Base-by-base conservation (phyloP, 129 eudicot species). In the Saposhnikovia divaricata region DNA sequence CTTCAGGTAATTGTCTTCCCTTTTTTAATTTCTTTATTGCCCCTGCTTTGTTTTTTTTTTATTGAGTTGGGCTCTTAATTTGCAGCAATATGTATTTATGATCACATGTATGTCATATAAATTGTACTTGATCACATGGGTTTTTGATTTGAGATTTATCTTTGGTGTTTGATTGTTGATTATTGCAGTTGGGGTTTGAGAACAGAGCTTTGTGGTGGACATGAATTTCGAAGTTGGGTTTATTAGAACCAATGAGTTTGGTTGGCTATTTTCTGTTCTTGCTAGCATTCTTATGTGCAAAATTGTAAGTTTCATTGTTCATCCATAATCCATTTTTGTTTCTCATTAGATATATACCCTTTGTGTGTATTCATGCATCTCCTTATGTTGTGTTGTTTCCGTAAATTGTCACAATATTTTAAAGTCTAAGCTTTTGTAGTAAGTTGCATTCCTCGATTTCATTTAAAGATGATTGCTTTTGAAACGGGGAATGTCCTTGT, bases 211-310 rank as follows among this genome's bases (percentile, higher is more conserved):
- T 50, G 83, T 91, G 89, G 34, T 77, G 88, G 89, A n/a, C 47
- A 40, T 73, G 51, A 44, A 43, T 42, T 73, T 12, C 38, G 12
- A 37, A 73, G 57, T 43, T 75, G 63, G 72, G 81, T 81, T 79
- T 65, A n/a, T 82, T 23, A 80, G 79, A 75, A 79, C 80, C 50
- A 84, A 84, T 42, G 87, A 80, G 51, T 77, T 85, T 83, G 75
- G 70, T 68, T 90, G 96, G 96, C 65, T 90, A 34, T 72, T 84
- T 53, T 85, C 93, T 2, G 78, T 87, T 80, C 82, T 90, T 72
- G 91, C 84, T 6, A 92, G 96, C 72, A 76, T 90, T 81, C 25
- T 88, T 42, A 90, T 92, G 91, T 90, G 97, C 85, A 90, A 84
- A 87, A 80, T 82, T 81, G 97, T 92, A 79, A 87, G 93, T 79